A percentile compares a stretch with the other conserved stretches of the same genome.
Conservation (phyloP, 1,284 basidiomycete genomes). For the Pascua guehoae region DNA sequence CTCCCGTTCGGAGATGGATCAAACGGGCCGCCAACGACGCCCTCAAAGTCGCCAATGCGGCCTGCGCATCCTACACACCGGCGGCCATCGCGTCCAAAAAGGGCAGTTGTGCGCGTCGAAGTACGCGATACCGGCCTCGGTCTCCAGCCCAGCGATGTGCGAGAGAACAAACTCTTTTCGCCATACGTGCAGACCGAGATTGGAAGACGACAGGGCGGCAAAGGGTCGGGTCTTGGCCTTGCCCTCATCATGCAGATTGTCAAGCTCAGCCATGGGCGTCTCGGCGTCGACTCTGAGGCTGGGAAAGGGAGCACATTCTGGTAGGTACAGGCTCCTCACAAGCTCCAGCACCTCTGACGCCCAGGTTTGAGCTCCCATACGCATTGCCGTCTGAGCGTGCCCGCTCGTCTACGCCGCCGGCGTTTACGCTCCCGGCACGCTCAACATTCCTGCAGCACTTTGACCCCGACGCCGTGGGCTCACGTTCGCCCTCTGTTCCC, state of each 20-base stretch:
- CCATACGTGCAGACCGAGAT: slow-evolving; percentile 52
- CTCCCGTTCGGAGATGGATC: too few species aligned
- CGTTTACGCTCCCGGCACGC: too few species aligned
- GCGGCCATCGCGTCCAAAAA: background rate
- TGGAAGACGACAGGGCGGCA: slow-evolving; percentile 76
- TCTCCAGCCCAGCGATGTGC: slow-evolving; percentile 66
- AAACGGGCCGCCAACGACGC: background rate
- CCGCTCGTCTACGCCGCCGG: too few species aligned
- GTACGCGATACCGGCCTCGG: slow-evolving; percentile 76
- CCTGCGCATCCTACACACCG: background rate
- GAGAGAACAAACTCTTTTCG: slow-evolving; percentile 52
- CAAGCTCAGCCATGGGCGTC: slow-evolving; percentile 70
- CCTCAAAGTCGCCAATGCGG: background rate
- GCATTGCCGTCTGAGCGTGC: background rate
- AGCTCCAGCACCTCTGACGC: background rate
- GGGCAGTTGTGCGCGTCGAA: slow-evolving; percentile 66
- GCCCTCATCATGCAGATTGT: slow-evolving; percentile 87
- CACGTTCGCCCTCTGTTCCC: too few species aligned
- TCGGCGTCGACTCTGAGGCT: slow-evolving; percentile 56
- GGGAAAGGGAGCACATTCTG: slow-evolving; percentile 47
- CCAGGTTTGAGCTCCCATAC: slow-evolving; percentile 7
- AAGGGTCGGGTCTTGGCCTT: slow-evolving; percentile 82
- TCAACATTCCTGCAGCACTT: too few species aligned
- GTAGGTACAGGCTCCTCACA: slow-evolving; percentile 6
- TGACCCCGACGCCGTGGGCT: too few species aligned